A percentile compares a stretch with the other conserved stretches of the same genome.
These are phyloP conservation scores for Flaveria sonorensis DNA, from an alignment of 129 eudicot species.

Conservation along the genomic window DNA sequence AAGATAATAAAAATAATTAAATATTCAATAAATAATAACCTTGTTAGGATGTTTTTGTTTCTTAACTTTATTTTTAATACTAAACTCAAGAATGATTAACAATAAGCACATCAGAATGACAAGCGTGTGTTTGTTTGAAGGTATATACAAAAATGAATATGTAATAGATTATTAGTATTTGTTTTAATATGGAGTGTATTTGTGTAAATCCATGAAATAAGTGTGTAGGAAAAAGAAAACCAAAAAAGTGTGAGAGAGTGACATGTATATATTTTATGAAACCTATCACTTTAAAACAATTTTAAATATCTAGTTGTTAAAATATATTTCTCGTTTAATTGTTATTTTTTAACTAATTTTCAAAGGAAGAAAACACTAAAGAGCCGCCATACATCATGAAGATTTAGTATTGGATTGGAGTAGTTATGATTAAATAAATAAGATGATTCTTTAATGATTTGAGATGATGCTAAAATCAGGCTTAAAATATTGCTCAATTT, in stretches of 20 bases:
- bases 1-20: too few species aligned
- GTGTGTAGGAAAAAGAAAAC: neutral
- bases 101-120: neutral
- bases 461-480: neutral
- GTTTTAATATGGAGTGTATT: too few species aligned
- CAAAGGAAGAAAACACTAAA: too few species aligned
- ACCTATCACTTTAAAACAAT: neutral
- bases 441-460: neutral
- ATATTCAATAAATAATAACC: neutral
- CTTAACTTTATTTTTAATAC: neutral
- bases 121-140: too few species aligned
- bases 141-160: too few species aligned
- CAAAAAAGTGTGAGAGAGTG: too few species aligned
- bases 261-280: too few species aligned
- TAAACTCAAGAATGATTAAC: neutral
- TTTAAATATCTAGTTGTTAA: too few species aligned
- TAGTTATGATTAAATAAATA: slow-evolving; percentile 2
- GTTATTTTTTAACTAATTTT: too few species aligned
- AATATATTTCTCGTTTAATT: too few species aligned
- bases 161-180: too few species aligned
- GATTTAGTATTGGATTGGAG: neutral
- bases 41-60: neutral
- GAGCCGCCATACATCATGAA: slow-evolving; percentile 16
- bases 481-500: slow-evolving; percentile 17
- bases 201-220: too few species aligned